phyloP scores from a whole-genome alignment of 2,329 filamentous ascomycete genomes.

The Lachnellula cervina region DNA sequence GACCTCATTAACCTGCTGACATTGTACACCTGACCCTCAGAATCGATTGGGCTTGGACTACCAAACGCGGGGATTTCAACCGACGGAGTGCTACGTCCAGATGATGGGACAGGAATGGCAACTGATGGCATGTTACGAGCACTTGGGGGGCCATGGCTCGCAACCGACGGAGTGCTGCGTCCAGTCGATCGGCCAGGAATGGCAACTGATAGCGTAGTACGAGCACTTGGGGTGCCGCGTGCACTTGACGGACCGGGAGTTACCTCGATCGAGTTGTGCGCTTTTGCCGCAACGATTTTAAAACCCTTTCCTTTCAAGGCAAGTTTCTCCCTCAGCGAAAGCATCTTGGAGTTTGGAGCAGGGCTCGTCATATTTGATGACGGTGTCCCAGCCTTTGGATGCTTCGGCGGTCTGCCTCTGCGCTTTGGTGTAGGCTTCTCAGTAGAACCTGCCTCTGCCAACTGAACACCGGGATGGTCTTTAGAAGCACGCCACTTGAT shows the following conservation, averaged over 20 bases:
- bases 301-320: slow-evolving; percentile 26
- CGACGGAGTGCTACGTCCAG: not conserved
- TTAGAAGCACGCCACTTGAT: slow-evolving; percentile 5
- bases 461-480: slow-evolving; percentile 3
- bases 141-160: slow-evolving; percentile 1
- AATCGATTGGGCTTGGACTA: not conserved
- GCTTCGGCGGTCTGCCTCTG: slow-evolving; percentile 25
- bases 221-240: slow-evolving; percentile 3
- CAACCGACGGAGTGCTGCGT: slow-evolving; percentile 6
- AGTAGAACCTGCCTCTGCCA: not conserved
- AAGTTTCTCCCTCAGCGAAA: slow-evolving; percentile 28
- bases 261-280: not conserved
- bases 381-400: slow-evolving; percentile 3
- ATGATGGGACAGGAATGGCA: too few relatives aligned
- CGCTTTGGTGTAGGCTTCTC: slow-evolving; percentile 13
- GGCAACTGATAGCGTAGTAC: not conserved
- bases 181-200: slow-evolving; percentile 5
- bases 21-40: not conserved
- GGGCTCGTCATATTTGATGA: not conserved
- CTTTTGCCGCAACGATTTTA: slow-evolving; percentile 25
- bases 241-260: not conserved
- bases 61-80: not conserved
- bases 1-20: not conserved
- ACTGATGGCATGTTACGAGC: not conserved
- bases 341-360: slow-evolving; percentile 10